These are phyloP conservation scores for Teunomyces tritomae DNA, from an alignment of 805 yeast species.

Conservation along the genomic window DNA sequence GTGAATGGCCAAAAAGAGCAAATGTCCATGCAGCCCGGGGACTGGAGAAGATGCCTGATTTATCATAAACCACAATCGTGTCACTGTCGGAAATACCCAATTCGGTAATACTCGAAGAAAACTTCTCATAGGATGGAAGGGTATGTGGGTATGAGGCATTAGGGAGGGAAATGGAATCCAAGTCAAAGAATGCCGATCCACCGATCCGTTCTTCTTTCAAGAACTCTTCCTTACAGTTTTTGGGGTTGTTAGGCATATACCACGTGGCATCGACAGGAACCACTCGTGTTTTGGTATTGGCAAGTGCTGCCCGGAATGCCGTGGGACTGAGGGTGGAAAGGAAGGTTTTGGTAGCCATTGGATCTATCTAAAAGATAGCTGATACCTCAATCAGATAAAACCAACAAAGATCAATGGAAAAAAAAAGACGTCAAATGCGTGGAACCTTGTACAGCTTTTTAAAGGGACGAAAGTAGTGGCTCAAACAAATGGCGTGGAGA, in stretches of 20 bases:
- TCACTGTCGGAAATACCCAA: constrained; percentile 60
- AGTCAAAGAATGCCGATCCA: constrained; percentile 70
- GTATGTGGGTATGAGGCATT: constrained; percentile 80
- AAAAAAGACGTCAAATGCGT: too few relatives aligned
- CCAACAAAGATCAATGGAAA: too few relatives aligned
- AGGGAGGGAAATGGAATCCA: constrained; percentile 64
- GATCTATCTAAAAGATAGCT: not conserved
- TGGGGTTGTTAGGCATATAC: constrained; percentile 79
- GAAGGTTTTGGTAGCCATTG: constrained; percentile 7
- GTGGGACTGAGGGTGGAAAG: constrained; percentile 12
- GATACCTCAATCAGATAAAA: not conserved
- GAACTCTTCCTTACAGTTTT: constrained; percentile 59
- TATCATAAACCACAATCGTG: constrained; percentile 77
- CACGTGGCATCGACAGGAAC: constrained; percentile 86
- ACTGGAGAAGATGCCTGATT: constrained; percentile 77
- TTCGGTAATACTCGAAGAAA: constrained; percentile 49
- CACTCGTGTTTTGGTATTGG: constrained; percentile 12
- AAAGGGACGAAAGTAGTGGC: too few relatives aligned
- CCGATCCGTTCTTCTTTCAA: constrained; percentile 54
- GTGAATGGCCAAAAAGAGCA: constrained; percentile 70
- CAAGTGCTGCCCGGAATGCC: constrained; percentile 10
- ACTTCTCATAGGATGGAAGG: constrained; percentile 66
- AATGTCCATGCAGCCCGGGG: constrained; percentile 95
- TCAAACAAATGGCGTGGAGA: too few relatives aligned
- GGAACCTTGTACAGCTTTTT: too few relatives aligned